Base-by-base conservation (phyloP, 495 filamentous ascomycete genomes). In the Ascobolus immersus region DNA sequence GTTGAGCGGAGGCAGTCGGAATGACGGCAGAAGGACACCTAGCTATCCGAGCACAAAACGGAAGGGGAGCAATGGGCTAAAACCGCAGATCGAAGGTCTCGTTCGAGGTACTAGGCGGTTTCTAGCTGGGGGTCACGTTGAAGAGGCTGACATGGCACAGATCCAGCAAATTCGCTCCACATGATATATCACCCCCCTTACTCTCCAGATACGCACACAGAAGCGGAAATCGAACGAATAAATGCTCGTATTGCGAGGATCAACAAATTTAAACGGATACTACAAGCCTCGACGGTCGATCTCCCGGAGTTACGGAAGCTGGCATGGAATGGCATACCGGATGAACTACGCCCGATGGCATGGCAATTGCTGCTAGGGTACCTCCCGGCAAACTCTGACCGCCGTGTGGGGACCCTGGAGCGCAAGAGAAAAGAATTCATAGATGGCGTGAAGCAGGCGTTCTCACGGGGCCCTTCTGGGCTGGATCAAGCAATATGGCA, bases 341-440 rank as follows among this genome's bases (percentile, higher is more conserved):
- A 84, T 36, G 86, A 96, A 58, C 76, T 94, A 20, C 75, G 86
- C 19, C 78, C 86, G 18, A 93, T 96, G 78, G 80, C 86, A 9
- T 96, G 86, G 86, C 84, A 96, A 52, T 58, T 96, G 33, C 59
- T 96, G 2, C 69, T 96, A 24, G 84, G 86, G 25, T 96, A 96
- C 50, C 67, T 94, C 2, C 86, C 89, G 5, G 84, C 86, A 14
- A 91, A 78, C 47, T 82, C 77, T 39, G 86, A 96, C 49, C 62
- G 86, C 38, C 66, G 86, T 8, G 78, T 96, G 25, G 67, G 74
- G 7, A 86, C 82, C 1, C 64, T 96, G 5, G 89, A 96, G 45
- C 60, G 86, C 34, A 96, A 96, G 57, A 67, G 86, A 37, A 92
- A 90, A 49, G 89, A 94, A 50, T 96, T 94, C 49, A 59, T 93